Evolutionary conservation across 2,329 filamentous ascomycete species (phyloP).

Genomic region (Talaromyces sp.): DNA sequence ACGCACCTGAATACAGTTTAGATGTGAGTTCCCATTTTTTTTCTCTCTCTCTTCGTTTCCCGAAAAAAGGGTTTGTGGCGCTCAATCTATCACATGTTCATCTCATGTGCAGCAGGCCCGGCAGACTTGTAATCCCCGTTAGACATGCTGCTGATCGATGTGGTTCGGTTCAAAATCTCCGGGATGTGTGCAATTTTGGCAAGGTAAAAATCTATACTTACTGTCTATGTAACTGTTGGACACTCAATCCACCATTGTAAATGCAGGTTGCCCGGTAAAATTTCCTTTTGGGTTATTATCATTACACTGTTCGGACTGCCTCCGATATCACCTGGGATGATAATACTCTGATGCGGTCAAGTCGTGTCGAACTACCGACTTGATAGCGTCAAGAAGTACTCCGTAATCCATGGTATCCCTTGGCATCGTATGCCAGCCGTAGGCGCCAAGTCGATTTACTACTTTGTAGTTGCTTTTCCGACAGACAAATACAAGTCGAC

Average conservation of each 20-base stretch:
- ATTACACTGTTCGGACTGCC: background rate
- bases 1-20: background rate
- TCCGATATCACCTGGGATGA: background rate
- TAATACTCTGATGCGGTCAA: background rate
- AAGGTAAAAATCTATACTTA: background rate
- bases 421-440: background rate
- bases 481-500: background rate
- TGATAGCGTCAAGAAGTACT: background rate
- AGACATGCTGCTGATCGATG: slow-evolving; percentile 5
- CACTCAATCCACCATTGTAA: background rate
- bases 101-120: background rate
- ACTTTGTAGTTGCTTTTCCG: background rate
- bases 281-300: background rate
- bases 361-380: background rate
- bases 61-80: slow-evolving; percentile 9
- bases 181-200: background rate
- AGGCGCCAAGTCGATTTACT: background rate
- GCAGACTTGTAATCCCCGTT: background rate
- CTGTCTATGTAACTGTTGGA: background rate
- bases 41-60: background rate
- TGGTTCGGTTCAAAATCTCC: slow-evolving; percentile 11
- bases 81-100: background rate
- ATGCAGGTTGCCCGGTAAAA: background rate
- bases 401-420: background rate
- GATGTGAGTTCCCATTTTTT: background rate